phyloP scores from a whole-genome alignment of 1,284 basidiomycete genomes.

The Heterobasidion occidentale region DNA sequence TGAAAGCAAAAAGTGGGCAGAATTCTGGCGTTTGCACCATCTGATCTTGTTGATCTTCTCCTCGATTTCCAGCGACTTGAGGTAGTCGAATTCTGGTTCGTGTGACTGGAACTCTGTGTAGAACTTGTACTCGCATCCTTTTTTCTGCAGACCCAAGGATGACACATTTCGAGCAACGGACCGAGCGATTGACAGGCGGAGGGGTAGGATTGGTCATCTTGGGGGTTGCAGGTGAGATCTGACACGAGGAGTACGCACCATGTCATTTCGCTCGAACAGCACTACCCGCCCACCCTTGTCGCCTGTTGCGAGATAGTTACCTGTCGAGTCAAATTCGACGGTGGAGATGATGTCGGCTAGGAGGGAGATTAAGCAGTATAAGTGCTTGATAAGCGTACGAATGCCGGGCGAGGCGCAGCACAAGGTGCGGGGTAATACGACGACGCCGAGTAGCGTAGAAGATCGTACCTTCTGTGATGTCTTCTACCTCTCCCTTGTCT shows the following conservation, averaged over 20 bases:
- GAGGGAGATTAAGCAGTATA: conserved; percentile 12
- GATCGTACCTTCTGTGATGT: conserved; percentile 92
- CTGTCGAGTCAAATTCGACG: conserved; percentile 99
- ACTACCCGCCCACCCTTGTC: conserved; percentile 99
- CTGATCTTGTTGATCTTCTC: conserved; percentile 99
- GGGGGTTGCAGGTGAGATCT: conserved; percentile 3
- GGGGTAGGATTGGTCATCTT: conserved; percentile 4
- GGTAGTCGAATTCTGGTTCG: conserved; percentile 99
- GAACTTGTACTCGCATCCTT: conserved; percentile 99
- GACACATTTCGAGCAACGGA: background rate
- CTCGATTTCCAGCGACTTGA: conserved; percentile 99
- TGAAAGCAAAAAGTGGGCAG: conserved; percentile 94
- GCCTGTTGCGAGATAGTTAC: conserved; percentile 98
- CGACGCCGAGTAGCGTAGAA: conserved; percentile 2
- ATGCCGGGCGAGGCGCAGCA: conserved; percentile 1
- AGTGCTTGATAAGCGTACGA: conserved; percentile 10
- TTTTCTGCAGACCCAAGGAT: conserved; percentile 60
- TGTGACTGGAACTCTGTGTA: conserved; percentile 99
- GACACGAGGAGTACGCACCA: conserved; percentile 49
- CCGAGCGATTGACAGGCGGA: background rate
- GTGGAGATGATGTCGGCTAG: conserved; percentile 98
- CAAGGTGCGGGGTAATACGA: background rate
- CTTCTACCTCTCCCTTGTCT: conserved; percentile 98
- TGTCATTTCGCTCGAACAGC: conserved; percentile 97
- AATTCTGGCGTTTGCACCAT: conserved; percentile 98